Evolutionary conservation across 345 rosid species (phyloP), one percentile per base, ranked within the genome.

Genomic region (Hirschfeldia incana): DNA sequence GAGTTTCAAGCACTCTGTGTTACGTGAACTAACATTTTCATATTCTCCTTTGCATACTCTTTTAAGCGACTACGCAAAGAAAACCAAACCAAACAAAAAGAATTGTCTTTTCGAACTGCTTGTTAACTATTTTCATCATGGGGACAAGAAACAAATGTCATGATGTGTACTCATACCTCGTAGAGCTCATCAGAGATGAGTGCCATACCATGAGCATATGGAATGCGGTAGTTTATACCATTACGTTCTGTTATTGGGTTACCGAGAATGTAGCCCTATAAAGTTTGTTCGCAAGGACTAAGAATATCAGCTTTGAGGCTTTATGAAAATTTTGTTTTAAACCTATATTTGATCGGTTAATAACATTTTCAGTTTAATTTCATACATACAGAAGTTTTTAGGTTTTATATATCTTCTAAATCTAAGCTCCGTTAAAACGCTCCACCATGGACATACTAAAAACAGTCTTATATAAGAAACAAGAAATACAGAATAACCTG

Each of bases 121-220:
- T 34, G 8, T 34, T 34, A 6, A 34, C 37, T 29, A 29, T 34
- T 5, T 34, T 34, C 37, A 34, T 34, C 9, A 3, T 39, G 46
- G 46, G 46, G 46, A 39, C 46, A 3, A 39, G 12, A 8, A 39
- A 39, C 46, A 39, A 39, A 39, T 39, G 46, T 39, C 37, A 34
- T 34, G 32, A 29, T 29, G 32, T 34, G 6, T 57, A 53, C 21
- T 21, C 30, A 75, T 64, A 86, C 97, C 89, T 87, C 84, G 65
- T 83, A 83, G 39, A 90, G 93, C 67, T 90, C 90, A 67, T 92
- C 86, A 34, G 94, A 90, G 68, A 92, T 92, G 12, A 92, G 81
- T 51, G 79, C 94, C 17, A 28, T 60, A 3, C 65, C 36, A 5
- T 60, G 65, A 60, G 65, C 34, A 60, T 3, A 60, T 27, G 87